Evolutionary conservation across 371 early-diverging fungal genomes (phyloP).

Genomic region (Apophysomyces elegans): DNA sequence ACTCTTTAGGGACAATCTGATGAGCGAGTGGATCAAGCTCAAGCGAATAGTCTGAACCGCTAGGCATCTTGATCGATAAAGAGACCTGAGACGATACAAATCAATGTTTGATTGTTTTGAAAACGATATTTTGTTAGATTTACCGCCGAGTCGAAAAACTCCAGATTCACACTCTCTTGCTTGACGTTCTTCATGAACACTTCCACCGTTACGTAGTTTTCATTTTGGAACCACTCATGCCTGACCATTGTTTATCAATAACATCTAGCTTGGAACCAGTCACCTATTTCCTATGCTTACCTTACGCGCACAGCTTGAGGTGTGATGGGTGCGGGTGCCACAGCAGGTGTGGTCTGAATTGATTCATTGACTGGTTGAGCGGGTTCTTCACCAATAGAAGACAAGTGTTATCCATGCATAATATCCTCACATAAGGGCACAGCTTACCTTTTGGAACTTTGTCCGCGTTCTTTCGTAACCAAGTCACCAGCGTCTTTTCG

Average conservation of each 20-base stretch:
- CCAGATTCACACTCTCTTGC: constrained; percentile 67
- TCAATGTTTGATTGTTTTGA: too few species aligned
- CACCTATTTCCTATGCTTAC: not conserved
- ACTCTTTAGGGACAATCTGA: constrained; percentile 72
- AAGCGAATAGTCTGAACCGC: constrained; percentile 78
- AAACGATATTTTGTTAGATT: constrained; percentile 12
- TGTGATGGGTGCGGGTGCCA: constrained; percentile 15
- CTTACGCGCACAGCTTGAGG: constrained; percentile 22
- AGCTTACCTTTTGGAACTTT: constrained; percentile 33
- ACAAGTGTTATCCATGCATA: not conserved
- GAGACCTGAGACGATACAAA: constrained; percentile 52
- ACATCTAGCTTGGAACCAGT: not conserved
- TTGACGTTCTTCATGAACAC: constrained; percentile 90
- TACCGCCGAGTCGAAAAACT: constrained; percentile 64
- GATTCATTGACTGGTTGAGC: too few species aligned
- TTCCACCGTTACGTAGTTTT: constrained; percentile 81
- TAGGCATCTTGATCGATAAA: constrained; percentile 76
- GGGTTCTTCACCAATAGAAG: too few species aligned
- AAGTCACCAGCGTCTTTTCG: constrained; percentile 58
- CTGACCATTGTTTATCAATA: constrained; percentile 38
- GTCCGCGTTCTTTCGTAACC: constrained; percentile 59
- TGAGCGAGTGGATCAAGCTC: constrained; percentile 86
- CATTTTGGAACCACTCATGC: constrained; percentile 98
- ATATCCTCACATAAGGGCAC: not conserved
- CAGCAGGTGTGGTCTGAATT: not conserved